phyloP scores from a whole-genome alignment of 2,329 filamentous ascomycete species.

The Talaromyces sp. region DNA sequence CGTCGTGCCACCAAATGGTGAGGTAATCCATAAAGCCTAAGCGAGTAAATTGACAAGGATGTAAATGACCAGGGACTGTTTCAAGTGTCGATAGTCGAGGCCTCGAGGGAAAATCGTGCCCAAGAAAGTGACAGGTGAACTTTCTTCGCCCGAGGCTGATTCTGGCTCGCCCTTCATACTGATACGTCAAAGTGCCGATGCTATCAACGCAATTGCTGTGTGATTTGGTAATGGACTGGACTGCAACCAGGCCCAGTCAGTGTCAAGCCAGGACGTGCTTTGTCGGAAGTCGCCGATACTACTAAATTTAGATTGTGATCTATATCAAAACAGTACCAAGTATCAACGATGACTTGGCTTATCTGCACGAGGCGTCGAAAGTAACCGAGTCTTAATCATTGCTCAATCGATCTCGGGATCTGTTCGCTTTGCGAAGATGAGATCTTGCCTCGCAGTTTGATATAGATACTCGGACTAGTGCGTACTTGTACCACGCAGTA shows the following conservation, averaged over 20 bases:
- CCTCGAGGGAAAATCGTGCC: neutral
- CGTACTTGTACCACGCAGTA: neutral
- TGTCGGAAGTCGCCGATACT: neutral
- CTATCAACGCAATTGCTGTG: neutral
- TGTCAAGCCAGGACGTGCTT: neutral
- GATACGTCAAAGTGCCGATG: neutral
- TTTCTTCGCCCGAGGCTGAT: neutral
- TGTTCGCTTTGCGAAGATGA: neutral
- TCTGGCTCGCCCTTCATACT: neutral
- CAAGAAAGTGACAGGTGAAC: neutral
- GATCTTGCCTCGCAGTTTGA: no score
- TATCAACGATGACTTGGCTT: neutral
- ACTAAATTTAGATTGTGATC: neutral
- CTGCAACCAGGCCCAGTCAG: neutral
- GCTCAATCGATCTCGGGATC: neutral
- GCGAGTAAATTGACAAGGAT: neutral
- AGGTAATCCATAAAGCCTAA: neutral
- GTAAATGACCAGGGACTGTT: neutral
- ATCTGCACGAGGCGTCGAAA: neutral
- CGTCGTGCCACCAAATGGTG: neutral
- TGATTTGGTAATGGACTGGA: no score
- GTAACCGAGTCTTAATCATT: neutral
- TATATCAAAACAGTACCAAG: neutral
- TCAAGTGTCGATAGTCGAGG: neutral
- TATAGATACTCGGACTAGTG: neutral